A percentile compares a stretch with the other conserved stretches of the same genome.
Evolutionary conservation across 345 rosid genomes (phyloP).

Genomic region (Theobroma cacao): DNA sequence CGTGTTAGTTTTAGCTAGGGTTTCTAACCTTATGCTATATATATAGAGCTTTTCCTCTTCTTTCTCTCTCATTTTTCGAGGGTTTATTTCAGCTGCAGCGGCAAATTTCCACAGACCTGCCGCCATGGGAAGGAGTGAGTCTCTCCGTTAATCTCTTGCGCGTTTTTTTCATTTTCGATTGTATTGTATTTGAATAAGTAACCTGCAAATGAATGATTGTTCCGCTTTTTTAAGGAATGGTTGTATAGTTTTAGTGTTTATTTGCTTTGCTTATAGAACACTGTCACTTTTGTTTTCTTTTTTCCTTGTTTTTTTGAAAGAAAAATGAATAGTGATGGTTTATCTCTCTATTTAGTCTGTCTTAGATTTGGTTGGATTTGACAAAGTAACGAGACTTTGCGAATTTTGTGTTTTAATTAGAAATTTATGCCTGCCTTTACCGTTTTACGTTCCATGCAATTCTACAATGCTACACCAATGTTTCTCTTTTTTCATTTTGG

Average conservation of each 20-base stretch:
- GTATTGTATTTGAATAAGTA: not conserved
- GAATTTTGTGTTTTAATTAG: not conserved
- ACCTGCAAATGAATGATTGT: not conserved
- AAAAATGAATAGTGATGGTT: not conserved
- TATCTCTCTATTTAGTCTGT: not conserved
- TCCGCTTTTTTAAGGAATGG: not conserved
- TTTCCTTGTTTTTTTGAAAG: too few relatives aligned
- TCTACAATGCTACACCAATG: too few relatives aligned
- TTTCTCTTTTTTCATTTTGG: not conserved
- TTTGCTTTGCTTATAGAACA: too few relatives aligned
- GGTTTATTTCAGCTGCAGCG: not conserved
- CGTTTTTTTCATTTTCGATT: not conserved
- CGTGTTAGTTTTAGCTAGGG: conserved; percentile 11
- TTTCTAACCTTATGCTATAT: not conserved
- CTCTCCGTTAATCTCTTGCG: too few relatives aligned
- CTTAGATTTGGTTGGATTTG: not conserved
- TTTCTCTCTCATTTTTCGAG: not conserved
- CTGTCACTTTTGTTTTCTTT: too few relatives aligned
- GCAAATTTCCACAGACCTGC: not conserved
- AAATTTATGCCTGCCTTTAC: not conserved
- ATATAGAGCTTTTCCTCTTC: not conserved
- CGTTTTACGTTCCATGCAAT: too few relatives aligned
- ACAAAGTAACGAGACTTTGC: not conserved
- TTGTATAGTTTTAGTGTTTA: too few relatives aligned
- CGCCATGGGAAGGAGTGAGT: conserved; percentile 63